Conservation (phyloP, 257 asterid species). For the Thymus mandschuricus region DNA sequence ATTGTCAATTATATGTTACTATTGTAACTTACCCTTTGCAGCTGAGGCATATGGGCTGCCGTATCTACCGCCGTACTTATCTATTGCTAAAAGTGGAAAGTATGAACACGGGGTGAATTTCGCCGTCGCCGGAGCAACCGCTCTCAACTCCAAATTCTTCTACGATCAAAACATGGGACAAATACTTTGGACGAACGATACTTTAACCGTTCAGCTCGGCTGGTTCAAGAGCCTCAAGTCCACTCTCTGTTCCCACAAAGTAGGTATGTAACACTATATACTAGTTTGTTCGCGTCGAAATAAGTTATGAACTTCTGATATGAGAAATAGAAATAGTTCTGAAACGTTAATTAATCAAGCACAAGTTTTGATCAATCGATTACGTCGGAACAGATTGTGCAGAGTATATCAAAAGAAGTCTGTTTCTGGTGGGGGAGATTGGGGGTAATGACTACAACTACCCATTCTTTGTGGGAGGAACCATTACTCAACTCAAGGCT, state of each 20-base stretch:
- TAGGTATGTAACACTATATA: slow-evolving; percentile 41
- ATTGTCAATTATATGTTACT: too few species aligned
- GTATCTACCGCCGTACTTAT: slow-evolving; percentile 59
- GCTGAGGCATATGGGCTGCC: slow-evolving; percentile 89
- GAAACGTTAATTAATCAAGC: too few species aligned
- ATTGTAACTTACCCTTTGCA: slow-evolving; percentile 12
- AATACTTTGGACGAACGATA: slow-evolving; percentile 66
- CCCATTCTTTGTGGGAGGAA: slow-evolving; percentile 65
- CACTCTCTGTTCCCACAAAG: slow-evolving; percentile 51
- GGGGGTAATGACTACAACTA: slow-evolving; percentile 93
- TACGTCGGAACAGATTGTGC: slow-evolving; percentile 51
- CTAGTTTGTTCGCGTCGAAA: too few species aligned
- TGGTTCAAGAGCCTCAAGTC: slow-evolving; percentile 75
- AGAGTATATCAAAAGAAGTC: slow-evolving; percentile 48
- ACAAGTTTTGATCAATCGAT: too few species aligned
- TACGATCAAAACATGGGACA: slow-evolving; percentile 54
- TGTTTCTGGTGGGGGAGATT: slow-evolving; percentile 84
- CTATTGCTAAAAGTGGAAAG: slow-evolving; percentile 40
- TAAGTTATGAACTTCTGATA: too few species aligned
- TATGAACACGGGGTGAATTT: slow-evolving; percentile 70
- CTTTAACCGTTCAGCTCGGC: slow-evolving; percentile 63
- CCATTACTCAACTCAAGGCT: slow-evolving; percentile 51
- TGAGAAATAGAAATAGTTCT: too few species aligned
- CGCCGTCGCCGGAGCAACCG: slow-evolving; percentile 91
- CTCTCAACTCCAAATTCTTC: slow-evolving; percentile 67